phyloP scores from a whole-genome alignment of 352 stramenopile genomes.

The Phytophthora fragariae region DNA sequence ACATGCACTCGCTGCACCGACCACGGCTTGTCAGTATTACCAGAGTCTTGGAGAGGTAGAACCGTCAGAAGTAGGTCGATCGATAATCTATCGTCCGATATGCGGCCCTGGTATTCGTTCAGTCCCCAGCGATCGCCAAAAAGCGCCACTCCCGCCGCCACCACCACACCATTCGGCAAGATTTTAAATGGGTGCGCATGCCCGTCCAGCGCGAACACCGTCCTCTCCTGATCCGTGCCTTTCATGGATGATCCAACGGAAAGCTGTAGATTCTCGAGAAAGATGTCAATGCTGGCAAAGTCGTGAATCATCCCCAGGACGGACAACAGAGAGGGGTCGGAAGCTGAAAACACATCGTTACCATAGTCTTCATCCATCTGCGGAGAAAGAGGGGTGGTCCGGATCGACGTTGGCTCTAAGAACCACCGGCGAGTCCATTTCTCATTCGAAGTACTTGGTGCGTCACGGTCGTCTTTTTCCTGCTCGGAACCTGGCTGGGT shows the following conservation, averaged over 20 bases:
- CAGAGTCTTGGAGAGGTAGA: background rate
- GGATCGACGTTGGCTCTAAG: background rate
- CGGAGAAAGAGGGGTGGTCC: background rate
- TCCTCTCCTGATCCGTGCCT: background rate
- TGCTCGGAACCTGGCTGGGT: background rate
- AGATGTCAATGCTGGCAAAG: background rate
- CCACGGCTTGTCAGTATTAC: too few relatives aligned
- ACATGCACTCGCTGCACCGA: too few relatives aligned
- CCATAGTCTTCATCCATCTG: background rate
- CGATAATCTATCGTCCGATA: background rate
- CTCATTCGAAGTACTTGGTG: background rate
- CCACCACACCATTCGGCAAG: background rate
- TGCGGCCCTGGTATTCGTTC: background rate
- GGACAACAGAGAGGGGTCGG: background rate
- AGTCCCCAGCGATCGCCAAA: conserved; percentile 1
- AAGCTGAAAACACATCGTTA: background rate
- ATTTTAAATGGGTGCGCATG: background rate
- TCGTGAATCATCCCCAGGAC: background rate
- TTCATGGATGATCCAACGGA: background rate
- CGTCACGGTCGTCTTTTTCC: background rate
- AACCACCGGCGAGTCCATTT: background rate
- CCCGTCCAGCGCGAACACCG: background rate
- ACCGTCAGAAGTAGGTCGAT: background rate
- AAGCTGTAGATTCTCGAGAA: background rate
- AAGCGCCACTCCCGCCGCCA: background rate